Conservation (phyloP, 1,284 basidiomycete species). For the Trichosporon sp. region DNA sequence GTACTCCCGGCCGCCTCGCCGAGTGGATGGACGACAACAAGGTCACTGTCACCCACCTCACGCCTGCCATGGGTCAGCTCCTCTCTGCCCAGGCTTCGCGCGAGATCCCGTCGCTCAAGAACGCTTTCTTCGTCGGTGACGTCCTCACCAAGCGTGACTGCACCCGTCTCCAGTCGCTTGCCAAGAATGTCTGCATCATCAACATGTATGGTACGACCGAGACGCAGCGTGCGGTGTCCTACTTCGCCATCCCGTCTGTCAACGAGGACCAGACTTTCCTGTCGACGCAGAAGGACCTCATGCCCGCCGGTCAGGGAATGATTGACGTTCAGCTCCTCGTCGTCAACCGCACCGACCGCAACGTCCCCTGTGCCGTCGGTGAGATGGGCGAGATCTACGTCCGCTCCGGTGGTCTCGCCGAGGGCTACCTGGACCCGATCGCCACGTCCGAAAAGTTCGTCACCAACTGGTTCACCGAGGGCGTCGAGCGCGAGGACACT, state of each 20-base stretch:
- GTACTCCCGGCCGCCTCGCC: conserved; percentile 90
- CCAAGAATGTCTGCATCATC: conserved; percentile 86
- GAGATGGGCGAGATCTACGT: conserved; percentile 99
- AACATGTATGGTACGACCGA: conserved; percentile 99
- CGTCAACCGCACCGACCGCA: conserved; percentile 87
- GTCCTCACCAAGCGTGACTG: conserved; percentile 98
- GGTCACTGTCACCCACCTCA: conserved; percentile 91
- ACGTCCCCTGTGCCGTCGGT: conserved; percentile 84
- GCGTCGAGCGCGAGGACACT: conserved; percentile 60
- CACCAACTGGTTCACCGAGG: conserved; percentile 75
- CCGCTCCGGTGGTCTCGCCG: conserved; percentile 88
- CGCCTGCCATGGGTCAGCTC: conserved; percentile 98
- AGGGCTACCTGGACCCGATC: conserved; percentile 84
- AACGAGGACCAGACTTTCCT: conserved; percentile 83
- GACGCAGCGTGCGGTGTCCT: conserved; percentile 97
- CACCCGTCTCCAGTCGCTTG: conserved; percentile 86
- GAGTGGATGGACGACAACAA: conserved; percentile 96
- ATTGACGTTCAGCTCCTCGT: conserved; percentile 95
- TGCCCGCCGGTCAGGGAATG: conserved; percentile 98
- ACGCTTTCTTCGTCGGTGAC: conserved; percentile 99
- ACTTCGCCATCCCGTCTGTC: conserved; percentile 87
- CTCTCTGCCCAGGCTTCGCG: conserved; percentile 90
- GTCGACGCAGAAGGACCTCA: conserved; percentile 92
- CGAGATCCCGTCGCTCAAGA: conserved; percentile 77
- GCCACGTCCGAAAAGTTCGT: conserved; percentile 90